Evolutionary conservation across 78 protist genomes (phyloP), one percentile per base, ranked within the genome.

Genomic region (Pigoraptor vietnamica): DNA sequence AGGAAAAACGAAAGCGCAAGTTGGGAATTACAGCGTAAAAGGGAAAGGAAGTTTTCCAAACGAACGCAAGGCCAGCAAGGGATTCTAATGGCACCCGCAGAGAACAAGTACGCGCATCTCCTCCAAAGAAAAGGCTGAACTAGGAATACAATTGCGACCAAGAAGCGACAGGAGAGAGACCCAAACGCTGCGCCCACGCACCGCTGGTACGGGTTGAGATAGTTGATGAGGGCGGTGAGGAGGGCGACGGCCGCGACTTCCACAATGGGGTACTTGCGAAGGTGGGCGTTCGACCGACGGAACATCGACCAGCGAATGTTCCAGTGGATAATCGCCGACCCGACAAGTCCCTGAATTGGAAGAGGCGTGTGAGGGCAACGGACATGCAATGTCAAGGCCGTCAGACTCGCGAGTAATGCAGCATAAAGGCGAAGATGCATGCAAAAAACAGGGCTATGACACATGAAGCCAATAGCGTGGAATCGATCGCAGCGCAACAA

Each of bases 191-290:
- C 9, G 79, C 32, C 79, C 37, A 2, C 0, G 89, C 10, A 2
- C n/a, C 93, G 93, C 40, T 6, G 10, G 35, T n/a, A n/a, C 56
- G 90, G 87, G 86, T 48, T 91, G 56, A 34, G 36, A 86, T 36
- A 91, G 39, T n/a, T 83, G 86, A 91, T 25, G 37, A 55, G 40
- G 55, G 89, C 90, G 37, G 87, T 87, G 24, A 89, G 23, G 29
- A 81, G 33, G 24, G 94, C 90, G 34, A 93, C 88, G 33, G 32
- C 39, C 23, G 56, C 38, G 6, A 92, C 90, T 23, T 92, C 90
- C 33, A 6, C 1, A 56, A 88, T 36, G 24, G 86, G 90, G 90
- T 40, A 34, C 21, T n/a, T 6, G 38, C 82, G 1, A 1, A 56
- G 14, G 0, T 1, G 83, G 1, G 39, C 39, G 56, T 39, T 37